phyloP scores from a whole-genome alignment of 257 asterid species.

The Dorcoceras hygrometricum region DNA sequence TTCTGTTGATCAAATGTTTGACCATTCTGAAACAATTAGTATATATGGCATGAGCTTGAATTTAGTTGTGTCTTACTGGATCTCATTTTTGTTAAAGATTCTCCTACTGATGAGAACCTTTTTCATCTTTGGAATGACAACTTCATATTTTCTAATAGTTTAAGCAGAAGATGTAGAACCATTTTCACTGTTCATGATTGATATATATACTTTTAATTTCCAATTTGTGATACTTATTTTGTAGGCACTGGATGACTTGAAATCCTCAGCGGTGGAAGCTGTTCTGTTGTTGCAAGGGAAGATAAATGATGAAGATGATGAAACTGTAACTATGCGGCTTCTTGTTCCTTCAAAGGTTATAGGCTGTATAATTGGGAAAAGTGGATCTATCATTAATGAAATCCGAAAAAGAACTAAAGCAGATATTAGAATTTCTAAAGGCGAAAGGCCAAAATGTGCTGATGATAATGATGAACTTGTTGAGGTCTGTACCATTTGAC shows the following conservation, averaged over 20 bases:
- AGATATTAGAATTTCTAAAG: conserved; percentile 80
- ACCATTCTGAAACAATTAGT: background rate
- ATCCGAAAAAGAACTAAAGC: conserved; percentile 86
- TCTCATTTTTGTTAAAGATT: background rate
- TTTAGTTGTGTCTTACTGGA: background rate
- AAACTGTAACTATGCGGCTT: conserved; percentile 61
- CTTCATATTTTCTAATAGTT: background rate
- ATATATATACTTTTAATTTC: background rate
- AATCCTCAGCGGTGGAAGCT: conserved; percentile 93
- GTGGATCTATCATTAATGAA: conserved; percentile 84
- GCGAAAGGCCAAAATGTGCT: conserved; percentile 73
- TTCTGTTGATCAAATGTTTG: background rate
- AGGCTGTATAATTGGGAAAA: conserved; percentile 88
- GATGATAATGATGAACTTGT: conserved; percentile 73
- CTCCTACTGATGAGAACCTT: background rate
- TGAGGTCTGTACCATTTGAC: conserved; percentile 62
- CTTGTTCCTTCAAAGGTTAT: conserved; percentile 84
- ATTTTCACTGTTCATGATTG: background rate
- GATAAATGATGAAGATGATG: conserved; percentile 78
- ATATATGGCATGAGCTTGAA: background rate
- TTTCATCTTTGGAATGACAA: background rate
- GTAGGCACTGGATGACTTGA: conserved; percentile 74
- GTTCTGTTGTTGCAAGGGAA: conserved; percentile 80
- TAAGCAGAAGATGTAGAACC: background rate
- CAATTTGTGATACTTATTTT: conserved; percentile 23